phyloP scores from a whole-genome alignment of 108 stramenopile species.

The Aureococcus anophagefferens region DNA sequence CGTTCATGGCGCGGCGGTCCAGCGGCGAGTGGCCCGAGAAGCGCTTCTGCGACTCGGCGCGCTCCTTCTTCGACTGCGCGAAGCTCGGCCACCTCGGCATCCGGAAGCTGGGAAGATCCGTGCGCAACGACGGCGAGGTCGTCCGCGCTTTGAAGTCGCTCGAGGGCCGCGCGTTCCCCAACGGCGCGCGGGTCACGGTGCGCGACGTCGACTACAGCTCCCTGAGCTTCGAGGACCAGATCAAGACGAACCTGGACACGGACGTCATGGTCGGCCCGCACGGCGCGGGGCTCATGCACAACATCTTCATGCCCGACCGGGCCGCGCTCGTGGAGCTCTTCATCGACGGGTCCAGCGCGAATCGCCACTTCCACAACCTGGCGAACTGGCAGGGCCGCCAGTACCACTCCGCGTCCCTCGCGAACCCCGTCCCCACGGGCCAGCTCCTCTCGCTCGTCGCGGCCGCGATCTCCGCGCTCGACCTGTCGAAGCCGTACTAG shows the following conservation, averaged over 20 bases:
- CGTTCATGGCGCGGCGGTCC: constrained; percentile 29
- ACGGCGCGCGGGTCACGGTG: constrained; percentile 22
- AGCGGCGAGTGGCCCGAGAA: constrained; percentile 33
- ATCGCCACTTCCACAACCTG: constrained; percentile 39
- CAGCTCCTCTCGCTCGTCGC: constrained; percentile 2
- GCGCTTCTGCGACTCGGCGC: constrained; percentile 21
- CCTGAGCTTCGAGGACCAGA: constrained; percentile 31
- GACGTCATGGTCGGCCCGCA: constrained; percentile 42
- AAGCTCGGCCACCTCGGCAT: constrained; percentile 21
- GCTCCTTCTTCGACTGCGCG: constrained; percentile 21
- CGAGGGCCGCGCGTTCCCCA: constrained; percentile 10
- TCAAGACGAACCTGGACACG: constrained; percentile 28
- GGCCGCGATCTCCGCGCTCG: constrained; percentile 11
- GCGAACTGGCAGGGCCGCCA: constrained; percentile 28
- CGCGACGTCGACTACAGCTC: constrained; percentile 28
- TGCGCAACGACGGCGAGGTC: constrained; percentile 27
- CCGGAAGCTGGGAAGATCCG: constrained; percentile 18
- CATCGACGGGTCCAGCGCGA: constrained; percentile 22
- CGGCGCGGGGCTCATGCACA: constrained; percentile 35
- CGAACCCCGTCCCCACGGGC: constrained; percentile 4
- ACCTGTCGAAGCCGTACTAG: constrained; percentile 6
- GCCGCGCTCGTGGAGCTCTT: constrained; percentile 31
- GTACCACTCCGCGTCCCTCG: constrained; percentile 9
- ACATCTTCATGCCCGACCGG: constrained; percentile 33
- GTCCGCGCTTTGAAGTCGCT: constrained; percentile 16